Base-by-base conservation (phyloP, 1,284 basidiomycete species). In the Ustilago esculenta region DNA sequence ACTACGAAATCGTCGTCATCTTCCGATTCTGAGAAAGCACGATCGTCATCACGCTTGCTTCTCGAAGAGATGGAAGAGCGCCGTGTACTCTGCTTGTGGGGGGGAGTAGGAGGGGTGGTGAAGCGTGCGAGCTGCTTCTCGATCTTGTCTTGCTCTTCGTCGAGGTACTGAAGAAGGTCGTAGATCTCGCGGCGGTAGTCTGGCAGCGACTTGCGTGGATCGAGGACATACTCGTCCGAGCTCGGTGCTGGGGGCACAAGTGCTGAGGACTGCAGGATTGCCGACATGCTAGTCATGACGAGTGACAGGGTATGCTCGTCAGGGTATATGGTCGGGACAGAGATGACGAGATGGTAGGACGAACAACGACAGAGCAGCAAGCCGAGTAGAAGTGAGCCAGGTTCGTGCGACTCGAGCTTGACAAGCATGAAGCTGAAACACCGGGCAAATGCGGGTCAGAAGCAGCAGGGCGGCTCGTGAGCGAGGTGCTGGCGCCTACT, bases 131-230 rank as follows among this genome's bases (percentile, higher is more conserved):
- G 66, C 9, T 58, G 47, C 45, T 58, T 52, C 7, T 69, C 66
- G 39, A 63, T 69, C 59, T 58, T 55, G 33, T 69, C 66, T 32
- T 69, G 66, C 47, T 69, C 54, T 12, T 69, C 66, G 41, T 69
- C 66, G 37, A 69, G 59, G 40, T 51, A 59, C 33, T 69, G 66
- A 9, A 69, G 51, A 24, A 69, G 40, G 30, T 69, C 59, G 48
- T 69, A 69, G 49, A 63, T 69, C 43, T 69, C 66, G 35, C 55
- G 59, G 2, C 66, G 66, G n/a, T 69, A 69, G 55, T 69, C 66
- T 4, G 65, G 49, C 14, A 68, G 36, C 1, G 58, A 57, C 25
- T 69, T 69, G 50, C 59, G 55, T 14, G 66, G 66, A 10, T 69
- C 66, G 7, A 69, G 35, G 15, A 46, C 59, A 29, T 55, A 41